Percentiles rank a stretch among this genome's conserved stretches.
Evolutionary conservation across 2,329 filamentous ascomycete species (phyloP).

Genomic region (Fusarium dimerum): DNA sequence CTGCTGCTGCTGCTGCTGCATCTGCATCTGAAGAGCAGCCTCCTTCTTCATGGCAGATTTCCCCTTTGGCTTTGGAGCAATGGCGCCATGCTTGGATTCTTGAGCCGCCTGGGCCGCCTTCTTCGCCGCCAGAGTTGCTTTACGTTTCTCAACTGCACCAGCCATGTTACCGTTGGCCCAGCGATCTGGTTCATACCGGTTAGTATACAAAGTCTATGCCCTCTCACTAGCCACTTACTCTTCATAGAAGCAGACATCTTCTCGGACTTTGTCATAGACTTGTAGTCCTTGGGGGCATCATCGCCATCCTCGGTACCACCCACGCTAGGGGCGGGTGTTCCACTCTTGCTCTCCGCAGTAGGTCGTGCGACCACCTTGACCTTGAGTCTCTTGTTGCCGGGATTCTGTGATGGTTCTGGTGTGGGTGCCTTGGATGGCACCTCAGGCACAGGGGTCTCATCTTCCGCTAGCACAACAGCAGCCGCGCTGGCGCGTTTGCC

Average conservation of each 20-base stretch:
- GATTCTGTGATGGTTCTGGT: slow-evolving; percentile 20
- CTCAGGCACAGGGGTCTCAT: slow-evolving; percentile 13
- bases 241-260: slow-evolving; percentile 69
- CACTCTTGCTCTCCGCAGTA: slow-evolving; percentile 30
- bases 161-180: slow-evolving; percentile 64
- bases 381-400: slow-evolving; percentile 36
- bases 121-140: slow-evolving; percentile 60
- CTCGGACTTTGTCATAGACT: slow-evolving; percentile 64
- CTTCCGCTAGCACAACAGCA: slow-evolving; percentile 8
- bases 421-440: slow-evolving; percentile 18
- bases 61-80: slow-evolving; percentile 41
- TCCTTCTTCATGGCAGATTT: slow-evolving; percentile 38
- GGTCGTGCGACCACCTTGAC: slow-evolving; percentile 39
- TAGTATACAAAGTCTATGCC: slow-evolving; percentile 21
- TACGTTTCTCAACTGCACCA: slow-evolving; percentile 60
- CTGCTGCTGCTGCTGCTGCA: slow-evolving; percentile 20
- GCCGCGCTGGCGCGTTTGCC: slow-evolving; percentile 30
- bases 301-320: slow-evolving; percentile 35
- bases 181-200: slow-evolving; percentile 43
- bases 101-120: slow-evolving; percentile 50
- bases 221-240: slow-evolving; percentile 43
- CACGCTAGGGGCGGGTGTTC: slow-evolving; percentile 27
- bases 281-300: slow-evolving; percentile 54
- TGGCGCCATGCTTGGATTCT: slow-evolving; percentile 37
- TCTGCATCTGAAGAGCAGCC: slow-evolving; percentile 25